Percentiles rank a stretch among this genome's conserved stretches.
These are phyloP conservation scores for Hymenoscyphus infarciens DNA, from an alignment of 2,329 filamentous ascomycete species.

Conservation along the genomic window DNA sequence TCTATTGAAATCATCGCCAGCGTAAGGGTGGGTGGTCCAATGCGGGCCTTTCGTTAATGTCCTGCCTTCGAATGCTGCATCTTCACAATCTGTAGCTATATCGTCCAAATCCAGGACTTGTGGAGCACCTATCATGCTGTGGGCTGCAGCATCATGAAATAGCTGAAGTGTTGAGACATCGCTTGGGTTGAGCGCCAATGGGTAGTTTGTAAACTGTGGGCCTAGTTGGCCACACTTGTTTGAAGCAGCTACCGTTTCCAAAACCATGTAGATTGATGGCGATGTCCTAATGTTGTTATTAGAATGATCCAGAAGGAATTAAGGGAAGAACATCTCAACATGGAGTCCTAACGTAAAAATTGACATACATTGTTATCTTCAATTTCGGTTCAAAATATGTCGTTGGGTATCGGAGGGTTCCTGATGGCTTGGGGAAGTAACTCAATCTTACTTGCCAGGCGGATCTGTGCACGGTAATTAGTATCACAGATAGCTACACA, in stretches of 20 bases:
- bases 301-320: not conserved
- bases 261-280: conserved; percentile 12
- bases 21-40: conserved; percentile 7
- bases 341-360: not conserved
- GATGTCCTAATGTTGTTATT: conserved; percentile 4
- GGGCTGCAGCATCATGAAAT: not conserved
- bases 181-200: conserved; percentile 1
- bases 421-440: conserved; percentile 20
- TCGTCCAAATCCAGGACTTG: not conserved
- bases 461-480: not conserved
- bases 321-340: not conserved
- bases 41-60: not conserved
- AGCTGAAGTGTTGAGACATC: conserved; percentile 4
- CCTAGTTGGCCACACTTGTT: conserved; percentile 9
- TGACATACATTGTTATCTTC: conserved; percentile 9
- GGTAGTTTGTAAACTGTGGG: conserved; percentile 1
- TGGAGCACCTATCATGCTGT: not conserved
- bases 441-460: conserved; percentile 13
- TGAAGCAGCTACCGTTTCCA: conserved; percentile 5
- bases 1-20: conserved; percentile 14
- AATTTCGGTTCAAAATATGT: conserved; percentile 16
- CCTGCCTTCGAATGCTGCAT: not conserved
- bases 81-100: conserved; percentile 1
- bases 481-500: not conserved
- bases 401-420: conserved; percentile 15